Conservation (phyloP, 192 early-diverging fungal species). For the Coemansia sp. region DNA sequence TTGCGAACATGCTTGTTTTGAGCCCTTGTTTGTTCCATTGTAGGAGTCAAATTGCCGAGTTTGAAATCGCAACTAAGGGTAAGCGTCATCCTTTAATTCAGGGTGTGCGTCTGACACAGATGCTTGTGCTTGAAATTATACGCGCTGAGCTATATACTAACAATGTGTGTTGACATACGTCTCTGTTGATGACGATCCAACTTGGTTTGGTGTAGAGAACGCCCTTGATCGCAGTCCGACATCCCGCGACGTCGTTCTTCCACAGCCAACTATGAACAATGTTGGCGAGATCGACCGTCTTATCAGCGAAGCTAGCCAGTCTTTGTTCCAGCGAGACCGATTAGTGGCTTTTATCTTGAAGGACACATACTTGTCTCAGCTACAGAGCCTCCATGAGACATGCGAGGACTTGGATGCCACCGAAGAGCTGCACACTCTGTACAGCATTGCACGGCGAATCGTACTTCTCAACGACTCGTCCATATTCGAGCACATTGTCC, state of each 20-base stretch:
- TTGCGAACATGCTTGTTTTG: background rate
- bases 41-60: constrained; percentile 53
- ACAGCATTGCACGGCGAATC: constrained; percentile 71
- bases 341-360: constrained; percentile 62
- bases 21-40: constrained; percentile 2
- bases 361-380: constrained; percentile 68
- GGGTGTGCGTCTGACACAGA: background rate
- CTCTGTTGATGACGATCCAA: background rate
- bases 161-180: background rate
- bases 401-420: constrained; percentile 83
- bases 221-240: constrained; percentile 13
- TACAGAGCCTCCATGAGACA: constrained; percentile 68
- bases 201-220: constrained; percentile 26
- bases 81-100: constrained; percentile 12
- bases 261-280: constrained; percentile 68
- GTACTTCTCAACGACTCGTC: constrained; percentile 78
- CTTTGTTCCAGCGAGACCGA: constrained; percentile 64
- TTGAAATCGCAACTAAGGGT: constrained; percentile 55
- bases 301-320: constrained; percentile 60
- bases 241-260: constrained; percentile 41
- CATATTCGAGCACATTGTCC: constrained; percentile 72
- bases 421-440: constrained; percentile 71
- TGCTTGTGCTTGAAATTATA: constrained; percentile 13
- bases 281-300: constrained; percentile 70
- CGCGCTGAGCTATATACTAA: constrained; percentile 2